Conservation (phyloP, 1,284 basidiomycete genomes). For the Volvariella volvacea region DNA sequence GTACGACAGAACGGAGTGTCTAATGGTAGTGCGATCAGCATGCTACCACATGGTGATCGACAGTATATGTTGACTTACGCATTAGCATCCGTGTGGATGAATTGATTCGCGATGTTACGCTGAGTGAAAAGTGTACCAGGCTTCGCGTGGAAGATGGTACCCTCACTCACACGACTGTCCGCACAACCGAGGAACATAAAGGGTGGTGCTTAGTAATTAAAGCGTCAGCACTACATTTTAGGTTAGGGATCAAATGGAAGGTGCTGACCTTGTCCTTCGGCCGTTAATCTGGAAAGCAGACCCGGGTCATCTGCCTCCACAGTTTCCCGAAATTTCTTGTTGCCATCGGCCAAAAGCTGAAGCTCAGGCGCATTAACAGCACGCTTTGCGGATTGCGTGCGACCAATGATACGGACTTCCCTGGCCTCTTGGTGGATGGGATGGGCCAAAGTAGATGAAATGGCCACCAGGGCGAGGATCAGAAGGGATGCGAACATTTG, state of each 20-base stretch:
- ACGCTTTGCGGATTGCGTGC: background rate
- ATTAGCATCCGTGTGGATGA: constrained; percentile 1
- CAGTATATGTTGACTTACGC: too few relatives aligned
- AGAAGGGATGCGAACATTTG: background rate
- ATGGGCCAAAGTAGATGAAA: background rate
- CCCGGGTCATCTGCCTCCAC: constrained; percentile 14
- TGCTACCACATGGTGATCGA: too few relatives aligned
- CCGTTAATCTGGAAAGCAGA: constrained; percentile 17
- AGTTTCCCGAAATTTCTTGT: constrained; percentile 16
- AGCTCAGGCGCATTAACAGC: constrained; percentile 9
- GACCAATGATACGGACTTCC: background rate
- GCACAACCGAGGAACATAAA: constrained; percentile 17
- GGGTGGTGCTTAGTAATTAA: constrained; percentile 8
- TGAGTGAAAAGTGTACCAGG: constrained; percentile 7
- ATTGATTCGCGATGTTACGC: constrained; percentile 7
- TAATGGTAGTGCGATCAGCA: background rate
- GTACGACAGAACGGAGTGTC: constrained; percentile 8
- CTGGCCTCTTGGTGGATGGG: background rate
- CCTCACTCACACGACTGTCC: constrained; percentile 11
- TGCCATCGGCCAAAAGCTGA: constrained; percentile 19
- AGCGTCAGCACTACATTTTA: background rate
- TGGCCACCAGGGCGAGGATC: background rate
- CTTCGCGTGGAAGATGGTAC: constrained; percentile 5
- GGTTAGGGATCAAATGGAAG: background rate
- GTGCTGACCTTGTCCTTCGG: constrained; percentile 22